phyloP scores from a whole-genome alignment of 106 monocot genomes.

The Alisma plantagoaquatica region DNA sequence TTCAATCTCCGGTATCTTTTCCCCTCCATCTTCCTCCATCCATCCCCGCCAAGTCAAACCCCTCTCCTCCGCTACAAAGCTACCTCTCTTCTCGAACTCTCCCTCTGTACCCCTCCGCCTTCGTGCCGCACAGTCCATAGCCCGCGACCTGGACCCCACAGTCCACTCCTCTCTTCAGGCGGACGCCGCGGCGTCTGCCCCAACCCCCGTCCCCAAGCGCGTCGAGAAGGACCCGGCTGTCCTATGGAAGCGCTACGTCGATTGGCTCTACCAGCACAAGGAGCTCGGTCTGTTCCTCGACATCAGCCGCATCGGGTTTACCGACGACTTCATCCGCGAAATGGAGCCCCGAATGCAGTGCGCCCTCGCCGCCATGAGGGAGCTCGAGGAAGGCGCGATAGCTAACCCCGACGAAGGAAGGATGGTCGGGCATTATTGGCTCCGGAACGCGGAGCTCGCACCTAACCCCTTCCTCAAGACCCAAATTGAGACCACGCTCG shows the following conservation, averaged over 20 bases:
- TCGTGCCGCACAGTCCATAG: background rate
- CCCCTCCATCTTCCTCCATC: too few relatives aligned
- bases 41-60: too few relatives aligned
- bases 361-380: slow-evolving; percentile 68
- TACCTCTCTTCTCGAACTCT: background rate
- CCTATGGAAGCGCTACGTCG: slow-evolving; percentile 83
- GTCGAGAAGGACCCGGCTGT: slow-evolving; percentile 56
- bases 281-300: slow-evolving; percentile 80
- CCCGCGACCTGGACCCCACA: slow-evolving; percentile 6
- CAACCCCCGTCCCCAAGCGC: background rate
- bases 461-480: slow-evolving; percentile 48
- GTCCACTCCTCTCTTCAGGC: slow-evolving; percentile 31
- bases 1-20: too few relatives aligned
- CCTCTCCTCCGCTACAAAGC: slow-evolving; percentile 15
- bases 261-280: slow-evolving; percentile 98
- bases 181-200: background rate
- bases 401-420: slow-evolving; percentile 95
- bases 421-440: slow-evolving; percentile 99
- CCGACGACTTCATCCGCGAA: slow-evolving; percentile 56
- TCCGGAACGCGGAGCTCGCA: slow-evolving; percentile 52
- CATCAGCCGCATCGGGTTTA: slow-evolving; percentile 87
- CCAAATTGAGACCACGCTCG: slow-evolving; percentile 77
- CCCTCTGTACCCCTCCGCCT: background rate
- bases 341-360: slow-evolving; percentile 86
- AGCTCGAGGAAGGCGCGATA: slow-evolving; percentile 90